Conservation (phyloP, 1,139 yeast species). For the Hyphopichia wangnamkhiaoensis region DNA sequence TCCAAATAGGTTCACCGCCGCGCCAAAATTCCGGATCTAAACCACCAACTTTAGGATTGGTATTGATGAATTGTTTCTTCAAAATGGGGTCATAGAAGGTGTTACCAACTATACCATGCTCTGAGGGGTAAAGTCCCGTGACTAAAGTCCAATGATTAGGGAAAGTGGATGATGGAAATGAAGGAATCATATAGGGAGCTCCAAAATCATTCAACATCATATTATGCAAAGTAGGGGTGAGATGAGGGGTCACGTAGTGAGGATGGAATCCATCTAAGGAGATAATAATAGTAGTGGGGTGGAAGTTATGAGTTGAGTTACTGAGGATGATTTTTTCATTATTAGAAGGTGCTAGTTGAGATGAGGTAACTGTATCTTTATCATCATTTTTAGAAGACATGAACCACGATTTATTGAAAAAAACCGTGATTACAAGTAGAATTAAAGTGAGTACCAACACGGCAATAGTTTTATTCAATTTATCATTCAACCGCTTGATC, state of each 20-base stretch:
- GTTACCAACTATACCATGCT: constrained; percentile 88
- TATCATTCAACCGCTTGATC: constrained; percentile 17
- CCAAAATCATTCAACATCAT: constrained; percentile 58
- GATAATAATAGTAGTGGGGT: constrained; percentile 75
- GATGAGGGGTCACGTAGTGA: constrained; percentile 65
- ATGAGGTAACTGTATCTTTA: neutral
- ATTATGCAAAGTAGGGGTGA: constrained; percentile 71
- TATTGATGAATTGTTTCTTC: constrained; percentile 61
- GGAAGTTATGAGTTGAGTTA: constrained; percentile 73
- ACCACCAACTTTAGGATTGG: constrained; percentile 57
- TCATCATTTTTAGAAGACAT: neutral
- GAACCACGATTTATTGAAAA: neutral
- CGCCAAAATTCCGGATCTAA: constrained; percentile 69
- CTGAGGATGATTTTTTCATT: constrained; percentile 22
- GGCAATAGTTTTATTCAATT: constrained; percentile 14
- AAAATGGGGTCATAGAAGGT: constrained; percentile 68
- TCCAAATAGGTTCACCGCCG: constrained; percentile 90
- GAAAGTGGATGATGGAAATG: constrained; percentile 86
- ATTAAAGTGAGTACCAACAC: constrained; percentile 1
- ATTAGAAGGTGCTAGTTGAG: neutral
- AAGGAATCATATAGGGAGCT: constrained; percentile 83
- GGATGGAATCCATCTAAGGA: constrained; percentile 93
- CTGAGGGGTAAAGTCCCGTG: constrained; percentile 81
- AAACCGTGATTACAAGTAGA: neutral
- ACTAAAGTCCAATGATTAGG: constrained; percentile 92